These are phyloP conservation scores for Mycosarcoma mackinlayi DNA, from an alignment of 1,284 basidiomycete genomes.

Conservation along the genomic window DNA sequence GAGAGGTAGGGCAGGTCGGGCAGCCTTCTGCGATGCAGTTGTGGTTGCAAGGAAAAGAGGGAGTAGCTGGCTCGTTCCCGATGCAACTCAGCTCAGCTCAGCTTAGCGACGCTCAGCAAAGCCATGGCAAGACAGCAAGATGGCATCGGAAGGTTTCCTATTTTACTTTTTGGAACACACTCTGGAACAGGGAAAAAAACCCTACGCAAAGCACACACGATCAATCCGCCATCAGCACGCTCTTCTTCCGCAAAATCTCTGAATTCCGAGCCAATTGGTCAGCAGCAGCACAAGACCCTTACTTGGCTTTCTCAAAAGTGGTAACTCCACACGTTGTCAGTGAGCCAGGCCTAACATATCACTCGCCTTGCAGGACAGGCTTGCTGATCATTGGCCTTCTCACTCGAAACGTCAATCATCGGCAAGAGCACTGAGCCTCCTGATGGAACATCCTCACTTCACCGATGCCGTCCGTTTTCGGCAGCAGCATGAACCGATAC, in stretches of 20 bases:
- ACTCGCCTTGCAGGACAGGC: background rate
- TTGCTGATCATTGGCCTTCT: background rate
- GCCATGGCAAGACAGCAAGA: no score
- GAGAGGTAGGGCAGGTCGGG: no score
- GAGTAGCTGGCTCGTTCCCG: background rate
- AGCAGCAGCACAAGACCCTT: slow-evolving; percentile 21
- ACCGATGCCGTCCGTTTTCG: no score
- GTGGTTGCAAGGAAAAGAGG: background rate
- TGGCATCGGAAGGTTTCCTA: slow-evolving; percentile 1
- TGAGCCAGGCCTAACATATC: slow-evolving; percentile 4
- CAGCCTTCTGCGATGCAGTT: background rate
- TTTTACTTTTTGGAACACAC: no score
- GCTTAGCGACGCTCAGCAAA: no score
- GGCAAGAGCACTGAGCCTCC: no score
- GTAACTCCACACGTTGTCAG: slow-evolving; percentile 21
- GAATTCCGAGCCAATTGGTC: slow-evolving; percentile 19
- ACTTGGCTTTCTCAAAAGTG: slow-evolving; percentile 9
- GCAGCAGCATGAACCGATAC: no score
- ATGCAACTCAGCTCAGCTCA: background rate
- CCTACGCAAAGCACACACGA: slow-evolving; percentile 12
- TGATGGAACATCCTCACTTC: no score
- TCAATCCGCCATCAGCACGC: slow-evolving; percentile 23
- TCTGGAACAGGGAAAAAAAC: slow-evolving; percentile 8
- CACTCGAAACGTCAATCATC: no score
- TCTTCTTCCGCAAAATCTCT: slow-evolving; percentile 6